Evolutionary conservation across 2,329 filamentous ascomycete genomes (phyloP), one percentile per base, ranked within the genome.

Genomic region (Truncatella angustata): DNA sequence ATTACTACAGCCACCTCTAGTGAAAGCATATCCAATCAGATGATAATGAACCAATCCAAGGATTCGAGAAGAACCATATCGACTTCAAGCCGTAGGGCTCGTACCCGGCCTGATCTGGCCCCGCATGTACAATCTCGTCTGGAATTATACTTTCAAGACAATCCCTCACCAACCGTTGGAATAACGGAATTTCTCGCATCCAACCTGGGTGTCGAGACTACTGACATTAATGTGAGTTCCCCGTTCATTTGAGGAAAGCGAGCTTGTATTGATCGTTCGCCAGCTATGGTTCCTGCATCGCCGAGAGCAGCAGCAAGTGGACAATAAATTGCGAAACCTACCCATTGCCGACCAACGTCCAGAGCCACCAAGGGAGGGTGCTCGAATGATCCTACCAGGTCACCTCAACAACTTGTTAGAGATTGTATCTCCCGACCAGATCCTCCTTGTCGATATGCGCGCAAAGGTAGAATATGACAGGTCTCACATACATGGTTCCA

Each of bases 171-270:
- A 2, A 79, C 70, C 37, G 70, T 78, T 43, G 75, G 73, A 1
- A 73, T 79, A 36, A 75, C 74, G 32, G 78, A 78, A 36, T 77
- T 80, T 60, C 67, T 81, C 37, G 78, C 80, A 9, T 82, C 79
- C 0, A 82, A 77, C 36, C 64, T 82, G 2, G 76, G 77, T 12
- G 74, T 80, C 21, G 77, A 81, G 51, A 70, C 73, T 3, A 66
- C 69, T 44, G 76, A 81, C 55, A 71, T 83, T 24, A 72, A 79
- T 52, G 72, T 79, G 50, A 65, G 70, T n/a, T n/a, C n/a, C n/a
- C n/a, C n/a, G n/a, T n/a, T n/a, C n/a, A n/a, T n/a, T n/a, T n/a
- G n/a, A n/a, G n/a, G n/a, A n/a, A n/a, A n/a, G n/a, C n/a, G n/a
- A n/a, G n/a, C n/a, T n/a, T n/a, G n/a, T n/a, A n/a, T n/a, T 65